These are phyloP conservation scores for Platismatia glauca DNA, from an alignment of 495 filamentous ascomycete genomes.

Conservation along the genomic window DNA sequence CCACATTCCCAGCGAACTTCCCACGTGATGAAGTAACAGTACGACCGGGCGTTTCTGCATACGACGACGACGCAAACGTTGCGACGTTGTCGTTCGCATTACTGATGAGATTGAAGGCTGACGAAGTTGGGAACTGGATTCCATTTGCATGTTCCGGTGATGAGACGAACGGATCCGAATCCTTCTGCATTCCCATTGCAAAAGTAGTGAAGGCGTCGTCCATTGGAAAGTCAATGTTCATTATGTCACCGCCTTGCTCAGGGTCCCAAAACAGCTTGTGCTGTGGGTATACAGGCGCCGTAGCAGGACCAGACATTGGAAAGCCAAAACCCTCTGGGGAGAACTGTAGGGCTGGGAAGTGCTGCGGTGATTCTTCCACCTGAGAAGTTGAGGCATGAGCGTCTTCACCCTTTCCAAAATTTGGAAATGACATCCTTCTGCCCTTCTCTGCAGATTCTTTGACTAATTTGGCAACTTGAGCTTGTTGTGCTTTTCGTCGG, in stretches of 20 bases:
- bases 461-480: slow-evolving; percentile 26
- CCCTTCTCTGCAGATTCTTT: slow-evolving; percentile 26
- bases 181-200: slow-evolving; percentile 19
- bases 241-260: slow-evolving; percentile 40
- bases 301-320: slow-evolving; percentile 58
- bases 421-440: slow-evolving; percentile 19
- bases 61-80: neutral
- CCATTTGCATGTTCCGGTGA: neutral
- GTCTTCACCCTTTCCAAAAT: slow-evolving; percentile 24
- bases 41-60: slow-evolving; percentile 1
- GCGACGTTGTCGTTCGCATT: slow-evolving; percentile 3
- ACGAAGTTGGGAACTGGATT: slow-evolving; percentile 12
- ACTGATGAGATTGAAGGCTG: slow-evolving; percentile 14
- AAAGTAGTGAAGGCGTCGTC: slow-evolving; percentile 21
- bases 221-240: slow-evolving; percentile 43
- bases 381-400: slow-evolving; percentile 38
- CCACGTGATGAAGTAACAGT: slow-evolving; percentile 6
- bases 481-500: slow-evolving; percentile 29
- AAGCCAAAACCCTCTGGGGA: slow-evolving; percentile 63
- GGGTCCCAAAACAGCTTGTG: slow-evolving; percentile 71
- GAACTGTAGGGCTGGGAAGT: slow-evolving; percentile 48
- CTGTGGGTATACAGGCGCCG: slow-evolving; percentile 56
- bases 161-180: slow-evolving; percentile 19
- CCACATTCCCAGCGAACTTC: slow-evolving; percentile 20
- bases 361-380: slow-evolving; percentile 36